A percentile compares a stretch with the other conserved stretches of the same genome.
phyloP scores from a whole-genome alignment of 2,329 filamentous ascomycete genomes.

The Hyphodiscus sp. region DNA sequence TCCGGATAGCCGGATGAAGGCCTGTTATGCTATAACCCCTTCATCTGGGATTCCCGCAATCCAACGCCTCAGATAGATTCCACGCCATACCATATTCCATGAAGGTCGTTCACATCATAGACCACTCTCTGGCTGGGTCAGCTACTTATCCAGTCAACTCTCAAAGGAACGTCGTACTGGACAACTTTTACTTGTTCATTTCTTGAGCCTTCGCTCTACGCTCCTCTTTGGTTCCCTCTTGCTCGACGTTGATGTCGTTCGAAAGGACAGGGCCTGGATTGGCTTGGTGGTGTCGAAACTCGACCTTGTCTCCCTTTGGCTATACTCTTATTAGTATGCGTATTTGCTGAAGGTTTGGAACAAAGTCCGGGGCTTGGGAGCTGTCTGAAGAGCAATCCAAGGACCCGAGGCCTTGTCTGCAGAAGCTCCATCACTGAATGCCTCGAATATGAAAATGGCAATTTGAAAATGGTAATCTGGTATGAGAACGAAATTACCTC shows the following conservation, averaged over 20 bases:
- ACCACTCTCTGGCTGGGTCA: not conserved
- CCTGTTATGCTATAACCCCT: not conserved
- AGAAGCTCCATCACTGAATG: no score
- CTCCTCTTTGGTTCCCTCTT: conserved; percentile 63
- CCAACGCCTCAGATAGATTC: not conserved
- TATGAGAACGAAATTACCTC: conserved; percentile 5
- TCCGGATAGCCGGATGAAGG: not conserved
- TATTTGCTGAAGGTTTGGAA: no score
- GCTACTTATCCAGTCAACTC: not conserved
- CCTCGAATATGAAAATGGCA: no score
- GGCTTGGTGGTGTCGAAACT: conserved; percentile 46
- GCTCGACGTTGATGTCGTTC: conserved; percentile 43
- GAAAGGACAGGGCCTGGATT: conserved; percentile 52
- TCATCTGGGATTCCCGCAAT: not conserved
- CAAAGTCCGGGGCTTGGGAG: no score
- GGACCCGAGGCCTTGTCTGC: no score
- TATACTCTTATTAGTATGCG: no score
- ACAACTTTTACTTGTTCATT: conserved; percentile 49
- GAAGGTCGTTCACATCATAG: not conserved
- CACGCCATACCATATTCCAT: not conserved
- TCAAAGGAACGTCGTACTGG: conserved; percentile 17
- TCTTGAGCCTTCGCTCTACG: conserved; percentile 57
- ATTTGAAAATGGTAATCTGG: no score
- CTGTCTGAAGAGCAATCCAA: no score
- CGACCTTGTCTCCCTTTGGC: conserved; percentile 40